Percentiles rank a stretch among this genome's conserved stretches.
phyloP scores from a whole-genome alignment of 2,329 filamentous ascomycete species.

The Sporothrix mexicana region DNA sequence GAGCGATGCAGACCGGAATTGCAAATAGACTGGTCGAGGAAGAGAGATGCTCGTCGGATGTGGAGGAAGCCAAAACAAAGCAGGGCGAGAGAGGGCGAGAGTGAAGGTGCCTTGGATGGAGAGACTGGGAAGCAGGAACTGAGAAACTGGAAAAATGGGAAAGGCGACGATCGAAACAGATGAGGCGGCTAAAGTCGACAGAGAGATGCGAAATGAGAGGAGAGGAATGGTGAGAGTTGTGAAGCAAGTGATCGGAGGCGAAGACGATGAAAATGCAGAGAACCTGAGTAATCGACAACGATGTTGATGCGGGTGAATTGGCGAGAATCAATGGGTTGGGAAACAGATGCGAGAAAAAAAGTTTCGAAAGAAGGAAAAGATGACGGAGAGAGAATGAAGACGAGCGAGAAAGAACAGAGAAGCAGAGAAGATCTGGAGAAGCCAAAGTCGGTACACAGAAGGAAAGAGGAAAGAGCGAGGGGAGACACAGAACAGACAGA shows the following conservation, averaged over 20 bases:
- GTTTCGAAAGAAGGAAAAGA: constrained; percentile 32
- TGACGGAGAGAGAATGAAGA: constrained; percentile 24
- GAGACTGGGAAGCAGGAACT: constrained; percentile 32
- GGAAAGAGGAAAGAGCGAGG: constrained; percentile 15
- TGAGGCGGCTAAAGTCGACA: constrained; percentile 41
- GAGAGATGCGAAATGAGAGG: constrained; percentile 1
- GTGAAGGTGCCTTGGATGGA: not conserved
- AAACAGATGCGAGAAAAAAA: constrained; percentile 36
- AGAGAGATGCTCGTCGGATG: constrained; percentile 29
- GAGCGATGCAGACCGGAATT: constrained; percentile 15
- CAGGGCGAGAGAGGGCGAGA: constrained; percentile 22
- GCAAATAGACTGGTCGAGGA: constrained; percentile 22
- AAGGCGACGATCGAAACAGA: constrained; percentile 39
- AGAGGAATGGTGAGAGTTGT: not conserved
- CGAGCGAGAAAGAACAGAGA: constrained; percentile 8
- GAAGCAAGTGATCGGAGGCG: constrained; percentile 8
- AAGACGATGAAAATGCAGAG: constrained; percentile 2
- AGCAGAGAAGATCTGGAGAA: constrained; percentile 7
- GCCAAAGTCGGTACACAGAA: not conserved
- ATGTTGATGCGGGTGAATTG: constrained; percentile 42
- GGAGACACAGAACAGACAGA: not conserved
- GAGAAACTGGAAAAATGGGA: constrained; percentile 35
- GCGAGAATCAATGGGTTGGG: constrained; percentile 36
- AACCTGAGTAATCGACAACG: constrained; percentile 2
- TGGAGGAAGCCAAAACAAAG: constrained; percentile 26